phyloP scores from a whole-genome alignment of 345 rosid genomes.

The Citrus inodora region DNA sequence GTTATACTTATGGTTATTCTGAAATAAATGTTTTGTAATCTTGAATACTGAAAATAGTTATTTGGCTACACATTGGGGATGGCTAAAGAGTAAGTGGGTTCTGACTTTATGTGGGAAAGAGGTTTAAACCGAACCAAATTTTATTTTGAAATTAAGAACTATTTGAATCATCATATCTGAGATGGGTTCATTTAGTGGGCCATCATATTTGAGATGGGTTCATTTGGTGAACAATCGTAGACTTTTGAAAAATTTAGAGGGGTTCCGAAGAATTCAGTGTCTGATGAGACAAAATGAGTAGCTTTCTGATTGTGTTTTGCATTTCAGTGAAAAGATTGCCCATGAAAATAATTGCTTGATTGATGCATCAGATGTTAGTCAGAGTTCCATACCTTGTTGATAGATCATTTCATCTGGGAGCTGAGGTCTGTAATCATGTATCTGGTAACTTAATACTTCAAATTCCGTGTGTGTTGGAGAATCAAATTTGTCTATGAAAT shows the following conservation, averaged over 20 bases:
- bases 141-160: neutral
- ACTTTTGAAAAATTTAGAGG: neutral
- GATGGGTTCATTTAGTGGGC: neutral
- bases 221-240: too few species aligned
- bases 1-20: neutral
- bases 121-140: neutral
- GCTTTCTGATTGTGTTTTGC: neutral
- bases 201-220: neutral
- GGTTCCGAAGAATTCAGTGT: neutral
- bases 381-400: neutral
- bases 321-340: neutral
- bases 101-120: neutral
- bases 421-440: neutral
- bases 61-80: neutral
- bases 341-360: neutral
- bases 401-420: neutral
- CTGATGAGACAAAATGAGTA: neutral
- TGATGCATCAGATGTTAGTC: neutral
- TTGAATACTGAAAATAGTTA: neutral
- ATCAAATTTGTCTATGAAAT: neutral
- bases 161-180: neutral
- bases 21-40: neutral
- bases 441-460: neutral
- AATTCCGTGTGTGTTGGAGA: neutral
- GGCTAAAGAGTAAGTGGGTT: neutral